Conservation (phyloP, 228 moss, liverwort and hornwort species). For the Sphagnum magellanicum region DNA sequence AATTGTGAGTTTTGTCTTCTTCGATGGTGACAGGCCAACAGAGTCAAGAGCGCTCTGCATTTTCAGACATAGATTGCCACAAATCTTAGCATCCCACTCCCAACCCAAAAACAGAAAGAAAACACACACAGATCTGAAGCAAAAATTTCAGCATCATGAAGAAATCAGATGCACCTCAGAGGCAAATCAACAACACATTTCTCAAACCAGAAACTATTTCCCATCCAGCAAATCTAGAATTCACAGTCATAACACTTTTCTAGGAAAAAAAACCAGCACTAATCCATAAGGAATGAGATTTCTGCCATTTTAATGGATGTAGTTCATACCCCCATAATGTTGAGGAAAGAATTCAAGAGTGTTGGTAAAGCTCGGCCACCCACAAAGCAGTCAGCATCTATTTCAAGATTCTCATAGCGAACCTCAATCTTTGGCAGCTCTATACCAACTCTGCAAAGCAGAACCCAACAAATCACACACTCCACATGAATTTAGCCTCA, state of each 20-base stretch:
- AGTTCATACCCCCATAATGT: slow-evolving; percentile 30
- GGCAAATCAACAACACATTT: neutral
- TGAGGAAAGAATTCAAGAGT: slow-evolving; percentile 43
- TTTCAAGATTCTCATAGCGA: slow-evolving; percentile 45
- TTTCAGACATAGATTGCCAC: no score
- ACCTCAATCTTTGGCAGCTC: slow-evolving; percentile 60
- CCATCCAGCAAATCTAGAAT: neutral
- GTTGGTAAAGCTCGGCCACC: slow-evolving; percentile 64
- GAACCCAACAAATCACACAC: neutral
- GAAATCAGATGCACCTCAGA: neutral
- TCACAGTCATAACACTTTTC: neutral
- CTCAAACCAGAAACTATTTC: neutral
- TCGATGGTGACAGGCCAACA: slow-evolving; percentile 23
- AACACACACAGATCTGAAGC: neutral
- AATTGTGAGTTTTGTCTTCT: slow-evolving; percentile 53
- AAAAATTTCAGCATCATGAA: neutral
- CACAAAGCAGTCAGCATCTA: slow-evolving; percentile 44
- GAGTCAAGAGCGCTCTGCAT: slow-evolving; percentile 20
- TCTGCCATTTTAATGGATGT: neutral
- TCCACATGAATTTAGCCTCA: neutral
- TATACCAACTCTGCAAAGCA: slow-evolving; percentile 33
- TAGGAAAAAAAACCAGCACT: neutral
- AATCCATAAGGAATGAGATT: no score
- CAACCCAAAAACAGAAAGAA: neutral
- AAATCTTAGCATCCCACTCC: no score